Evolutionary conservation across 2,329 filamentous ascomycete species (phyloP).

Genomic region (Fusarium abutilonis): DNA sequence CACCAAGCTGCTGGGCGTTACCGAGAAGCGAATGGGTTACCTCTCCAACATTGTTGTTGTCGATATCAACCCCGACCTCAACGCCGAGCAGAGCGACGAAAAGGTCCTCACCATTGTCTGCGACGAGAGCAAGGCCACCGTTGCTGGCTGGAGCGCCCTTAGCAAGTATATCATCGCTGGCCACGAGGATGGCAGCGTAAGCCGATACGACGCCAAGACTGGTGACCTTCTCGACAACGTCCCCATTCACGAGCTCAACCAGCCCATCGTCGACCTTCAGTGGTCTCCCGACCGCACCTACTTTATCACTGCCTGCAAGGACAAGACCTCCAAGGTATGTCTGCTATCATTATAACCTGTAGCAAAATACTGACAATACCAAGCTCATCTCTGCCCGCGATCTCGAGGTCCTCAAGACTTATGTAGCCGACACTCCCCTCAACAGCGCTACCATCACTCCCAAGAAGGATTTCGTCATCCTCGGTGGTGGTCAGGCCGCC

Average conservation of each 20-base stretch:
- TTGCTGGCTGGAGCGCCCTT: slow-evolving; percentile 95
- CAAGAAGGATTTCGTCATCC: slow-evolving; percentile 97
- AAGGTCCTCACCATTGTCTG: slow-evolving; percentile 87
- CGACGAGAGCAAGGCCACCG: slow-evolving; percentile 95
- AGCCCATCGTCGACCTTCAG: slow-evolving; percentile 89
- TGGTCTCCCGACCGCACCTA: slow-evolving; percentile 94
- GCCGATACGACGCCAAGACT: slow-evolving; percentile 90
- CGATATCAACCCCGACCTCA: slow-evolving; percentile 84
- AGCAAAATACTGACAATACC: slow-evolving; percentile 19
- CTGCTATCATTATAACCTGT: background rate
- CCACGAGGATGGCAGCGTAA: slow-evolving; percentile 95
- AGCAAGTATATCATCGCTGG: slow-evolving; percentile 96
- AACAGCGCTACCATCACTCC: slow-evolving; percentile 95
- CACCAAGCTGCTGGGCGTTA: slow-evolving; percentile 88
- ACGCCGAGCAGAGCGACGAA: slow-evolving; percentile 86
- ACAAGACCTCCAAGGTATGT: slow-evolving; percentile 90
- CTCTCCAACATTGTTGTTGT: slow-evolving; percentile 93
- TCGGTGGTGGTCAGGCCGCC: slow-evolving; percentile 96
- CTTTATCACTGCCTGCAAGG: slow-evolving; percentile 98
- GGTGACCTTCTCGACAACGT: slow-evolving; percentile 85
- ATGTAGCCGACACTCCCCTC: slow-evolving; percentile 89
- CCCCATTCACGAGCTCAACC: slow-evolving; percentile 85
- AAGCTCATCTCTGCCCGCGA: slow-evolving; percentile 85
- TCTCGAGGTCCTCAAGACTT: slow-evolving; percentile 93
- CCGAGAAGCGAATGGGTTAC: slow-evolving; percentile 98